phyloP scores from a whole-genome alignment of 1,284 basidiomycete species.

The Kwoniella shivajii region DNA sequence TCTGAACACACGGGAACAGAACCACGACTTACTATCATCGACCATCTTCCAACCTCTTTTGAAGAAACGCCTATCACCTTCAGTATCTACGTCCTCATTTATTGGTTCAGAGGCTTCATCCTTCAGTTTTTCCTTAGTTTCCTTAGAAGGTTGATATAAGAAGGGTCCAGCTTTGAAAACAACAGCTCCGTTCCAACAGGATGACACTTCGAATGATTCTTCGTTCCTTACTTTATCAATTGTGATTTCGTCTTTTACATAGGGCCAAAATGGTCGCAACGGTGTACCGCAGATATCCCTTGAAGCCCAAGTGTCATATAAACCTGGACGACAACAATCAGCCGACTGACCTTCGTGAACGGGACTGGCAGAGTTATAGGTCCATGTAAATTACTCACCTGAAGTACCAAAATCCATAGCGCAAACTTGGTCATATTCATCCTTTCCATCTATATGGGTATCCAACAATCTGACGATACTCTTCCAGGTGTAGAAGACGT shows the following conservation, averaged over 20 bases:
- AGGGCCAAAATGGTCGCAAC: conserved; percentile 60
- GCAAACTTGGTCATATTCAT: conserved; percentile 61
- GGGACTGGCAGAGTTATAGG: too few species aligned
- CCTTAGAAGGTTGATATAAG: conserved; percentile 27
- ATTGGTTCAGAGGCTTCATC: too few species aligned
- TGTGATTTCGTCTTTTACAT: conserved; percentile 56
- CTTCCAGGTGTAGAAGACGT: conserved; percentile 59
- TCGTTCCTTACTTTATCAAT: conserved; percentile 53
- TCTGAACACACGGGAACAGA: too few species aligned
- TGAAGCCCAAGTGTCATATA: conserved; percentile 60
- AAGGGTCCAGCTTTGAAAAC: conserved; percentile 59
- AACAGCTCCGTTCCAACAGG: conserved; percentile 59
- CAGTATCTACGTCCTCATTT: not conserved
- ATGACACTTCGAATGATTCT: conserved; percentile 59
- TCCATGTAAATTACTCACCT: too few species aligned
- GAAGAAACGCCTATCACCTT: not conserved
- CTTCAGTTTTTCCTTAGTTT: not conserved
- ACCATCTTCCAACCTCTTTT: conserved; percentile 46
- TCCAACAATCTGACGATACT: conserved; percentile 57
- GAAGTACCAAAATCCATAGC: conserved; percentile 59
- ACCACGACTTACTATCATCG: conserved; percentile 42
- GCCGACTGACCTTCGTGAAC: too few species aligned
- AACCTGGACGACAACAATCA: too few species aligned
- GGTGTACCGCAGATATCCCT: conserved; percentile 56
- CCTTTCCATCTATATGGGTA: conserved; percentile 10